A percentile compares a stretch with the other conserved stretches of the same genome.
These are phyloP conservation scores for Globisporangium iwayamae DNA, from an alignment of 352 stramenopile genomes.

Conservation along the genomic window DNA sequence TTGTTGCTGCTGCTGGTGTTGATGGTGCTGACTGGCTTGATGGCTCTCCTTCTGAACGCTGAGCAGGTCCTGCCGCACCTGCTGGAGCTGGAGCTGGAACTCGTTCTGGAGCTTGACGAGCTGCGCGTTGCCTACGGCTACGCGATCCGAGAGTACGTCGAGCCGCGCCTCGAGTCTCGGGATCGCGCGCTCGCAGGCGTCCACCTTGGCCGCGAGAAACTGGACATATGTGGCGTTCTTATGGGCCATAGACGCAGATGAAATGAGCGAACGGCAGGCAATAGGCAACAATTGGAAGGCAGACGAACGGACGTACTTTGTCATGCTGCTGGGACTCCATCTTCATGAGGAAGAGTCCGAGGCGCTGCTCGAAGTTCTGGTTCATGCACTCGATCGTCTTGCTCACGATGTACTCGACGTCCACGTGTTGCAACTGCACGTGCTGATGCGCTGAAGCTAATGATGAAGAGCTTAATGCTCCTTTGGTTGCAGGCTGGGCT, in stretches of 20 bases:
- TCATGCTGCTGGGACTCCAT: slow-evolving; percentile 66
- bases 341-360: slow-evolving; percentile 45
- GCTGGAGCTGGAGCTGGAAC: slow-evolving; percentile 27
- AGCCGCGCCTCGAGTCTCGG: slow-evolving; percentile 53
- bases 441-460: slow-evolving; percentile 2
- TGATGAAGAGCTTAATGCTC: not conserved
- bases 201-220: slow-evolving; percentile 50
- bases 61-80: slow-evolving; percentile 29
- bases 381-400: slow-evolving; percentile 68
- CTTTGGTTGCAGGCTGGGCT: not conserved
- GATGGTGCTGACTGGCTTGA: not conserved
- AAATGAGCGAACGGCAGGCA: not conserved
- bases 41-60: slow-evolving; percentile 10
- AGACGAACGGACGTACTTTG: slow-evolving; percentile 25
- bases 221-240: slow-evolving; percentile 49
- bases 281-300: not conserved
- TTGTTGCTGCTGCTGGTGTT: slow-evolving; percentile 6
- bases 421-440: slow-evolving; percentile 31
- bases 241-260: not conserved
- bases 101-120: slow-evolving; percentile 14
- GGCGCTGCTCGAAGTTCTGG: slow-evolving; percentile 57
- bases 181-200: slow-evolving; percentile 59
- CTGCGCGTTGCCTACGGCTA: slow-evolving; percentile 28
- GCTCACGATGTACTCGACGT: slow-evolving; percentile 64
- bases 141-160: slow-evolving; percentile 54